Conservation (phyloP, 1,139 yeast genomes). For the Yamadazyma conglobata region DNA sequence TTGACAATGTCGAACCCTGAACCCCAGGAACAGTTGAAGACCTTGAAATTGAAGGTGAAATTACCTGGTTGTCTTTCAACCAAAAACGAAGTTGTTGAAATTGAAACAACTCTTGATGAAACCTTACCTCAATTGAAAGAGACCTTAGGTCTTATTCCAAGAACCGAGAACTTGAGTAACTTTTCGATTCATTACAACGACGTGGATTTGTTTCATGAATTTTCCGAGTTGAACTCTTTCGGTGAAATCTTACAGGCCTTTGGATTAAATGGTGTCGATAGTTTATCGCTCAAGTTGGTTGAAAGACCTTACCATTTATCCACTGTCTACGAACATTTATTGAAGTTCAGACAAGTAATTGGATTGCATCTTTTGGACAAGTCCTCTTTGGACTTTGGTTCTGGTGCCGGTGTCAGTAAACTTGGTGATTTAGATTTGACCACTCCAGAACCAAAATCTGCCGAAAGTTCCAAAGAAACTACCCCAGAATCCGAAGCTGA, state of each 20-base stretch:
- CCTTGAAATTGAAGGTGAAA: slow-evolving; percentile 16
- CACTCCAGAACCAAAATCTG: slow-evolving; percentile 7
- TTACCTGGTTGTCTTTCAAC: slow-evolving; percentile 30
- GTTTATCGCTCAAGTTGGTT: slow-evolving; percentile 19
- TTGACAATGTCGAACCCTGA: slow-evolving; percentile 8
- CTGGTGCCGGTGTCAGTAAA: slow-evolving; percentile 25
- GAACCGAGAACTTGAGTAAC: slow-evolving; percentile 58
- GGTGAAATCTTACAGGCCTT: slow-evolving; percentile 27
- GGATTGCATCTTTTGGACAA: slow-evolving; percentile 44
- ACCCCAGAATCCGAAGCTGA: slow-evolving; percentile 9
- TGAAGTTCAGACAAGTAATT: slow-evolving; percentile 41
- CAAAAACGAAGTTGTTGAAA: slow-evolving; percentile 14
- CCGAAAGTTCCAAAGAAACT: slow-evolving; percentile 2
- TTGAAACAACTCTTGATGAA: slow-evolving; percentile 34
- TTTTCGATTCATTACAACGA: slow-evolving; percentile 48
- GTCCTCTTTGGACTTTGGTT: slow-evolving; percentile 23
- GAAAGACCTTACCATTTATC: slow-evolving; percentile 41
- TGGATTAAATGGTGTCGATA: slow-evolving; percentile 17
- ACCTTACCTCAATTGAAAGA: slow-evolving; percentile 57
- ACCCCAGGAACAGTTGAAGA: slow-evolving; percentile 5
- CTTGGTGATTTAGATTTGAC: slow-evolving; percentile 29
- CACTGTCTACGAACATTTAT: slow-evolving; percentile 36
- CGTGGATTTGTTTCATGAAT: slow-evolving; percentile 26
- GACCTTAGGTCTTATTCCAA: slow-evolving; percentile 52
- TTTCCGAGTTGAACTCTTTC: slow-evolving; percentile 34